Evolutionary conservation across 164 flowering plant species (phyloP), one percentile per base, ranked within the genome.

Genomic region (Buxus sempervirens): DNA sequence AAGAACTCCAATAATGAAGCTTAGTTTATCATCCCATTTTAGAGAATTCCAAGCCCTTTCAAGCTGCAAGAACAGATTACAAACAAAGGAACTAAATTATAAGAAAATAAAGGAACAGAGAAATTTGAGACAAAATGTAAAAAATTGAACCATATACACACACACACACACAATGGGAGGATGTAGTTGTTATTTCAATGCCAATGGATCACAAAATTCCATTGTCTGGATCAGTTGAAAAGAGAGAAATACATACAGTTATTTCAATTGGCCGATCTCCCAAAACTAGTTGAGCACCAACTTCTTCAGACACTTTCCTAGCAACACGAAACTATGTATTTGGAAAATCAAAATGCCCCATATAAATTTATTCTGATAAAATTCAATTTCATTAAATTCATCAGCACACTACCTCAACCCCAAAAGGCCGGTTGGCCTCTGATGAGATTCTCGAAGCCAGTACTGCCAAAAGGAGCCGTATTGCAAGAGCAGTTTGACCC

Each of bases 241-340:
- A 18, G 15, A 23, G 45, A 25, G 25, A 68, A 63, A 24, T 26
- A 77, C 88, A 56, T 80, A 94, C 98, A 58, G 98, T 95, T 73
- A 95, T 95, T 80, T 89, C 98, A 76, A 95, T 88, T 16, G 98
- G 98, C 18, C 98, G 82, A 78, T 95, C 98, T 48, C 98, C 97
- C 82, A 95, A 76, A 58, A 95, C 98, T 61, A 90, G 73, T 66
- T 95, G 98, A 72, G 97, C 96, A 69, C 97, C 96, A 72, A 91
- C 61, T 71, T 84, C 94, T 76, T 95, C 97, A 70, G 97, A 77
- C 57, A 78, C 84, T 76, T 78, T 90, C 57, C 91, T 81, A 76
- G 97, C 98, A 76, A 91, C 90, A 55, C 97, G 88, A 72, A 95
- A 92, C 98, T 94, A 82, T 64, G 77, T 21, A 58, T 24, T n/a